phyloP scores from a whole-genome alignment of 805 yeast genomes.

The Maudiozyma saulgeensis region DNA sequence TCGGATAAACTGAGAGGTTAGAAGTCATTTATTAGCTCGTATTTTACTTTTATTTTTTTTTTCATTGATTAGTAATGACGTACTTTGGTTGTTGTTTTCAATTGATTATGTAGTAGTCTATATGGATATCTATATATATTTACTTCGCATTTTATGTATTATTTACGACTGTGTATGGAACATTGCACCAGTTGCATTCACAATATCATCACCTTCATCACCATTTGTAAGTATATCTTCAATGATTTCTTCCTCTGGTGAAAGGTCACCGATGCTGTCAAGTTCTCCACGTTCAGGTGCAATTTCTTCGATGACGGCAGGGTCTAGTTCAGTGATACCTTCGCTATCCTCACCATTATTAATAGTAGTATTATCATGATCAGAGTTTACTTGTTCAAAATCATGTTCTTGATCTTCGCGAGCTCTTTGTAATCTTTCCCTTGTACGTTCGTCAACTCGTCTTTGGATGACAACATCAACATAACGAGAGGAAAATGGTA shows the following conservation, averaged over 20 bases:
- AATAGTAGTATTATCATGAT: not conserved
- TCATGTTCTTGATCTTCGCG: not conserved
- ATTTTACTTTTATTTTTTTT: no score
- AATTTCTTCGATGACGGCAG: not conserved
- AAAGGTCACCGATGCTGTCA: not conserved
- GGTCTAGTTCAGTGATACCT: not conserved
- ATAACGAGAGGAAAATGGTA: slow-evolving; percentile 13
- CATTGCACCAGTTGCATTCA: not conserved
- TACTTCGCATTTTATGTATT: no score
- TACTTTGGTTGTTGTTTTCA: not conserved
- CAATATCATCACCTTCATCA: not conserved
- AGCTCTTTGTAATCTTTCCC: not conserved
- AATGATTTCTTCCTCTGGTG: not conserved
- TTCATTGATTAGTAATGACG: no score
- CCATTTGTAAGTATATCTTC: not conserved
- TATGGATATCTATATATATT: not conserved
- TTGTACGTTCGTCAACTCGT: slow-evolving; percentile 1
- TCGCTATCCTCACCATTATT: not conserved
- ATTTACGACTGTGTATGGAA: not conserved
- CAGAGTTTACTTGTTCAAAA: not conserved
- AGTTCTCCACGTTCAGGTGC: not conserved
- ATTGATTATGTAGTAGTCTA: not conserved
- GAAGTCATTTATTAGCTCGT: no score
- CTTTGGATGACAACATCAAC: slow-evolving; percentile 7
- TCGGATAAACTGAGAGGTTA: no score